phyloP scores from a whole-genome alignment of 2,329 filamentous ascomycete species.

The Gnomoniopsis smithogilvyi region DNA sequence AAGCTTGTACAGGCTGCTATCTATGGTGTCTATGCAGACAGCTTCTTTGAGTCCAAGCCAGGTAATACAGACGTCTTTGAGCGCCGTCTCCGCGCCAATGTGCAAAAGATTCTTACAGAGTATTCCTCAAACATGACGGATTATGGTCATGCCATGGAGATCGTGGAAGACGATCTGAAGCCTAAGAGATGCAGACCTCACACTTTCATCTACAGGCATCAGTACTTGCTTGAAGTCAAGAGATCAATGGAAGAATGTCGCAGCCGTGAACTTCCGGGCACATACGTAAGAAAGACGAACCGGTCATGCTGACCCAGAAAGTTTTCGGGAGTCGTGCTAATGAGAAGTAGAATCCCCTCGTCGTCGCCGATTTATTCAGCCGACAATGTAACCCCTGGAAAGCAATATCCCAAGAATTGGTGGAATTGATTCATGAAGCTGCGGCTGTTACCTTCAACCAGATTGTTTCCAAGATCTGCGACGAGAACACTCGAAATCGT shows the following conservation, averaged over 20 bases:
- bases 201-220: conserved; percentile 3
- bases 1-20: conserved; percentile 23
- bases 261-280: conserved; percentile 25
- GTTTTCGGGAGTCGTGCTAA: background rate
- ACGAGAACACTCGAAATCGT: conserved; percentile 21
- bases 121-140: conserved; percentile 23
- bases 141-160: conserved; percentile 24
- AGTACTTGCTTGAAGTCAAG: conserved; percentile 20
- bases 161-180: conserved; percentile 21
- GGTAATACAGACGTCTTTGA: conserved; percentile 24
- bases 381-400: conserved; percentile 27
- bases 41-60: conserved; percentile 27
- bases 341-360: conserved; percentile 20
- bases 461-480: conserved; percentile 21
- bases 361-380: conserved; percentile 25
- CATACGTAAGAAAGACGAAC: conserved; percentile 13
- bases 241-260: conserved; percentile 23
- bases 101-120: conserved; percentile 21
- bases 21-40: conserved; percentile 24
- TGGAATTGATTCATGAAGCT: conserved; percentile 25
- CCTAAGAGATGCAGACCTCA: conserved; percentile 12
- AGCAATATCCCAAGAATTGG: conserved; percentile 22
- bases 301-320: no score
- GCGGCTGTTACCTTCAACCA: conserved; percentile 22
- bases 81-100: conserved; percentile 23